Percentiles rank a stretch among this genome's conserved stretches.
phyloP scores from a whole-genome alignment of 345 rosid genomes.

The Aethionema arabicum region DNA sequence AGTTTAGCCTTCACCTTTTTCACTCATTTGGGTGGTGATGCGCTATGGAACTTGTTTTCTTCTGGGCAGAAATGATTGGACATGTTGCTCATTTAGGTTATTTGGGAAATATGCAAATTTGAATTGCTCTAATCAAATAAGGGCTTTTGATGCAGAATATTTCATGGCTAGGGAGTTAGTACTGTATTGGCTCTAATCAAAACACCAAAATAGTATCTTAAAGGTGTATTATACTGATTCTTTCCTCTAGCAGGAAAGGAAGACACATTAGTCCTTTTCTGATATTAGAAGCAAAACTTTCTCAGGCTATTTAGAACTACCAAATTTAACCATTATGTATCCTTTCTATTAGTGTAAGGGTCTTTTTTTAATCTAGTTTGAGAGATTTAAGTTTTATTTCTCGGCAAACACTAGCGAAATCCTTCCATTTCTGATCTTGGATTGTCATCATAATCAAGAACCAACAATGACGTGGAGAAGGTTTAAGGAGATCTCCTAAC shows the following conservation, averaged over 20 bases:
- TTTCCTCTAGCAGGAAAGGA: background rate
- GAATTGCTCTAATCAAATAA: background rate
- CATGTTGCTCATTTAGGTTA: background rate
- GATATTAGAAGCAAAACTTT: background rate
- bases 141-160: background rate
- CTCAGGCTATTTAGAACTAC: background rate
- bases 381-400: too few species aligned
- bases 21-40: background rate
- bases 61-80: background rate
- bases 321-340: slow-evolving; percentile 2
- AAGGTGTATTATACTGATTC: background rate
- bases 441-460: too few species aligned
- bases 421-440: too few species aligned
- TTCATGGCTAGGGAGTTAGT: background rate
- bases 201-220: background rate
- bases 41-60: slow-evolving; percentile 4
- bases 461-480: too few species aligned
- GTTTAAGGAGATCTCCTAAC: too few species aligned
- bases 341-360: background rate
- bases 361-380: slow-evolving; percentile 2
- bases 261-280: background rate
- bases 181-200: slow-evolving; percentile 2
- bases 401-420: too few species aligned
- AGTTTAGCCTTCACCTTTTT: background rate
- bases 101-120: background rate